Conservation (phyloP, 805 yeast genomes). For the Candida boidinii region DNA sequence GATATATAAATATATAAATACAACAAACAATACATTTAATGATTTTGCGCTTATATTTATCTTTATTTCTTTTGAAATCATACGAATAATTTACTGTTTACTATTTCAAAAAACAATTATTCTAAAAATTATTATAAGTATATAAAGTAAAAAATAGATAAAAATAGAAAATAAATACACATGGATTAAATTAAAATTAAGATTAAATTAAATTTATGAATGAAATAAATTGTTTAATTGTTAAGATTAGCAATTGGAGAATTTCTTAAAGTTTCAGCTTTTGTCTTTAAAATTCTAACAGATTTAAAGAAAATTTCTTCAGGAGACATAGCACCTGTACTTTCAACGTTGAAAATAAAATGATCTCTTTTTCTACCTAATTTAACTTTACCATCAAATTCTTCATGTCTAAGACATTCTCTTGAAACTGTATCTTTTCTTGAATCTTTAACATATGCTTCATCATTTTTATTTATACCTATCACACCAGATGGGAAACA, state of each 20-base stretch:
- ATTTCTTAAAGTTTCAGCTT: constrained; percentile 69
- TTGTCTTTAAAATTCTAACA: constrained; percentile 75
- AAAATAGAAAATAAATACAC: no score
- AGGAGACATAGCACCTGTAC: constrained; percentile 95
- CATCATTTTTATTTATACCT: constrained; percentile 55
- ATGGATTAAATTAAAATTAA: no score
- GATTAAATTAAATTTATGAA: no score
- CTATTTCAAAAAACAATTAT: no score
- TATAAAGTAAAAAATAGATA: no score
- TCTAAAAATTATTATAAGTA: no score
- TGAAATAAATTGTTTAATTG: no score
- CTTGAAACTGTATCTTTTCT: constrained; percentile 95
- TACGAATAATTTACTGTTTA: no score
- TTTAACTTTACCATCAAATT: constrained; percentile 81
- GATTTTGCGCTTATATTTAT: no score
- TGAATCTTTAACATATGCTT: constrained; percentile 80
- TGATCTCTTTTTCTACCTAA: constrained; percentile 89
- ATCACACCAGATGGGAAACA: constrained; percentile 95
- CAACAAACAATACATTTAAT: no score
- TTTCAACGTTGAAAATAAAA: constrained; percentile 89
- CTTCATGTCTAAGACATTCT: constrained; percentile 90
- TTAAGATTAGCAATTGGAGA: constrained; percentile 56
- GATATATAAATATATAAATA: no score
- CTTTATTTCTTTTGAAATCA: no score
- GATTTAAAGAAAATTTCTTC: constrained; percentile 92